Evolutionary conservation across 768 basidiomycete species (phyloP), one percentile per base, ranked within the genome.

Genomic region (Leucosporidium scottii): DNA sequence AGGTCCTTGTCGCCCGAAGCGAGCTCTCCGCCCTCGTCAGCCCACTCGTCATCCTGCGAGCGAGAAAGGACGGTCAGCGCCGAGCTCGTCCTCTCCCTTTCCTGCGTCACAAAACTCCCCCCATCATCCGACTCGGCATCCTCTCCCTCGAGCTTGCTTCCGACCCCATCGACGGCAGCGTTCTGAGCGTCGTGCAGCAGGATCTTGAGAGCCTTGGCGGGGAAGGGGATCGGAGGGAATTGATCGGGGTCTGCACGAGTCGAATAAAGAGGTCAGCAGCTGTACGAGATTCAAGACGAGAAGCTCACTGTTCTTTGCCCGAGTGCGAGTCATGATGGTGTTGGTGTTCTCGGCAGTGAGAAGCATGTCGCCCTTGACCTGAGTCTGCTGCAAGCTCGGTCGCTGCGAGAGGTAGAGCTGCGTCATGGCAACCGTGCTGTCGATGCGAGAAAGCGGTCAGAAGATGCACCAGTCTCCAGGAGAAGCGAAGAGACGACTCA

Each of bases 241-340:
- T 92, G 86, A 64, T 87, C 87, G 2, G 96, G 94, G 49, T 82
- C 92, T 96, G 76, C 9, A 72, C 64, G 20, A 66, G 69, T 48
- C 44, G 61, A 61, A 48, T 23, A 50, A 55, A 20, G 36, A 55
- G 49, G 27, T n/a, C 39, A 44, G 39, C 39, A 15, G 39, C 39
- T 44, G 15, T 15, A 3, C 39, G 39, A 44, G 15, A 44, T 30
- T 5, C 17, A 56, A 36, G 13, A 20, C 18, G 34, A 50, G 56
- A 51, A 68, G 79, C 88, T 78, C 79, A 96, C 93, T 88, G 72
- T 82, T 83, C 80, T 86, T 90, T 60, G 96, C 90, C 74, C 85
- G 83, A 39, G 94, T 94, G 69, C 96, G 85, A 58, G 96, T 98
- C 90, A 97, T 91, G 78, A 98, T 97, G 74, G 91, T 87, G 78